Evolutionary conservation across 768 basidiomycete species (phyloP).

Genomic region (Mycena venus): DNA sequence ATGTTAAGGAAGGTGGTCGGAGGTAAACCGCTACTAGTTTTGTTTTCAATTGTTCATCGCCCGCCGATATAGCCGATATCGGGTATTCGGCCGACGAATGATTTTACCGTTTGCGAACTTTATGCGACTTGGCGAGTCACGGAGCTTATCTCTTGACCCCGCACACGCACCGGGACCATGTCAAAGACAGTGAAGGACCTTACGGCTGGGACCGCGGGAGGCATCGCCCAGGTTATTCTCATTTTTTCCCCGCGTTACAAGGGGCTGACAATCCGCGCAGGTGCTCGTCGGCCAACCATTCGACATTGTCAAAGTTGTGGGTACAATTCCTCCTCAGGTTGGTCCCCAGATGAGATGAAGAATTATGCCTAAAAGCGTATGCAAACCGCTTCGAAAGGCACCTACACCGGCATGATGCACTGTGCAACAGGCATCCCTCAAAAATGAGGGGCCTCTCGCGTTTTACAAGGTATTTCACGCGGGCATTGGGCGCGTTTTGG

Average conservation of each 20-base stretch:
- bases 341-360: slow-evolving; percentile 12
- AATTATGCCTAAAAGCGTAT: slow-evolving; percentile 72
- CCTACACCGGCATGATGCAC: slow-evolving; percentile 88
- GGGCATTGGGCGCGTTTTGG: slow-evolving; percentile 11
- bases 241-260: slow-evolving; percentile 19
- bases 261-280: slow-evolving; percentile 51
- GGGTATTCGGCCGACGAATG: no score
- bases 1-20: no score
- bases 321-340: slow-evolving; percentile 46
- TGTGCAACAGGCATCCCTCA: slow-evolving; percentile 93
- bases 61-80: no score
- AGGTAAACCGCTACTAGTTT: no score
- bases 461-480: slow-evolving; percentile 86
- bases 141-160: slow-evolving; percentile 15
- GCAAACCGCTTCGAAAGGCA: slow-evolving; percentile 94
- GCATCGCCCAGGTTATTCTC: slow-evolving; percentile 82
- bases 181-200: slow-evolving; percentile 88
- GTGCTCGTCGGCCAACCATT: slow-evolving; percentile 95
- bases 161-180: slow-evolving; percentile 46
- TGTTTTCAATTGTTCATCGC: no score
- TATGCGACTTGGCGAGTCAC: slow-evolving; percentile 26
- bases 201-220: slow-evolving; percentile 91
- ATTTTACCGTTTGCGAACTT: no score
- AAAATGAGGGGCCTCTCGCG: slow-evolving; percentile 91
- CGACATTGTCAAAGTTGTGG: slow-evolving; percentile 96